These are phyloP conservation scores for Neltuma alba DNA, from an alignment of 306 rosid genomes.

Conservation along the genomic window DNA sequence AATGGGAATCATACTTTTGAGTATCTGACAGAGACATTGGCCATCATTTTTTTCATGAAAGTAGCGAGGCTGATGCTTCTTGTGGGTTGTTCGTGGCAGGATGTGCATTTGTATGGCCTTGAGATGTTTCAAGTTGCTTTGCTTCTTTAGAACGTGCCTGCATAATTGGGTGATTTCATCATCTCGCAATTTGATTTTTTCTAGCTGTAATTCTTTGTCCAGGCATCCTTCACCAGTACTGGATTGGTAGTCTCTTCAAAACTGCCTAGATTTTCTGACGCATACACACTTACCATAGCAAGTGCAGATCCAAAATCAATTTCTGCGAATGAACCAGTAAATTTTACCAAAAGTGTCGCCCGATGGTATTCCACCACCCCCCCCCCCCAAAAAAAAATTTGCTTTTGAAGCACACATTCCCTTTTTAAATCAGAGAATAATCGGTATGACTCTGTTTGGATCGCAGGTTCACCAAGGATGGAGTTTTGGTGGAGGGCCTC, in stretches of 20 bases:
- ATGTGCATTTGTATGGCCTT: background rate
- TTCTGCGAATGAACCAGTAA: constrained; percentile 58
- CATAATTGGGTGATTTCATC: no score
- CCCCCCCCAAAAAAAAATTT: background rate
- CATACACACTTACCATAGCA: constrained; percentile 60
- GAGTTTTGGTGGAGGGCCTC: constrained; percentile 62
- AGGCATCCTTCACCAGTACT: constrained; percentile 59
- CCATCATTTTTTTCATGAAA: background rate
- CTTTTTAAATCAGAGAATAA: constrained; percentile 9
- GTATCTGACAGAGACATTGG: background rate
- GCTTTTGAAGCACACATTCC: constrained; percentile 2
- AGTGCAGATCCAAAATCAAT: constrained; percentile 70
- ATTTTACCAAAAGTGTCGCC: constrained; percentile 55
- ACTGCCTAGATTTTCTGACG: constrained; percentile 65
- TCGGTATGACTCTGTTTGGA: constrained; percentile 23
- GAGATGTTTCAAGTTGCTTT: background rate
- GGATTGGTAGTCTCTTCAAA: constrained; percentile 73
- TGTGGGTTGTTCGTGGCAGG: background rate
- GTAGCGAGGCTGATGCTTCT: background rate
- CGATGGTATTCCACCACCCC: constrained; percentile 50
- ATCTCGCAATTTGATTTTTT: background rate
- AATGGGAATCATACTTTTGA: background rate
- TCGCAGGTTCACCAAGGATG: constrained; percentile 70
- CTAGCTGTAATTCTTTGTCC: constrained; percentile 1
- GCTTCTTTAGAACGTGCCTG: background rate